Conservation (phyloP, 768 basidiomycete species). For the Tylopilus balloui region DNA sequence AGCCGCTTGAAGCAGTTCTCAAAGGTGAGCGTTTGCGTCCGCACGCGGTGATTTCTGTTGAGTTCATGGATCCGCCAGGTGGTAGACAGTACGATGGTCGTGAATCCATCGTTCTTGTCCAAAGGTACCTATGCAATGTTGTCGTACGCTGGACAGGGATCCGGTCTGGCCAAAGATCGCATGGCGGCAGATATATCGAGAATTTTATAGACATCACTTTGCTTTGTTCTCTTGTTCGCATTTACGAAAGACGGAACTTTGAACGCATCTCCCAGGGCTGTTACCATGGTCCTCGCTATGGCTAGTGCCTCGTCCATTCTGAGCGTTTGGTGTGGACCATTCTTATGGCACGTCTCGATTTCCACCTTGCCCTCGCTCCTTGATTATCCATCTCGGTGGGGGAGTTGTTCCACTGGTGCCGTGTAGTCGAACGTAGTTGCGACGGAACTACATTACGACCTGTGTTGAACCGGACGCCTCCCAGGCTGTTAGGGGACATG, state of each 20-base stretch:
- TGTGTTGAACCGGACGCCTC: too few relatives aligned
- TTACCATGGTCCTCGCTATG: slow-evolving; percentile 11
- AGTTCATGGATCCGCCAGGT: slow-evolving; percentile 40
- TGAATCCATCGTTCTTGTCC: slow-evolving; percentile 81
- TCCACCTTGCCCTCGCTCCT: slow-evolving; percentile 60
- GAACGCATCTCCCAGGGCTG: slow-evolving; percentile 19
- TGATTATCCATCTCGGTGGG: slow-evolving; percentile 65
- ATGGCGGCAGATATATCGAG: slow-evolving; percentile 26
- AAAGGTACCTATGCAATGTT: slow-evolving; percentile 56
- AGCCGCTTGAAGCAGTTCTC: slow-evolving; percentile 87
- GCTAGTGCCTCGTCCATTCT: slow-evolving; percentile 54
- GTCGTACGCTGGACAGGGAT: slow-evolving; percentile 26
- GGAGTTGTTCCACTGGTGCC: too few relatives aligned
- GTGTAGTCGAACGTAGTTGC: too few relatives aligned
- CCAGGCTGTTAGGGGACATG: not conserved
- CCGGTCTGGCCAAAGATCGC: slow-evolving; percentile 27
- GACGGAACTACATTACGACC: too few relatives aligned
- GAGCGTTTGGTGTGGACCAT: slow-evolving; percentile 63
- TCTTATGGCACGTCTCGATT: slow-evolving; percentile 50
- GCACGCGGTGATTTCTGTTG: not conserved
- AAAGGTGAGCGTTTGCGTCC: slow-evolving; percentile 50
- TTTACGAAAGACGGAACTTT: not conserved
- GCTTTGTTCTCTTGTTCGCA: not conserved
- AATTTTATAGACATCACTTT: slow-evolving; percentile 18
- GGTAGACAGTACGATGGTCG: slow-evolving; percentile 68